phyloP scores from a whole-genome alignment of 2,329 filamentous ascomycete species.

The Sphaerostilbella broomeana region DNA sequence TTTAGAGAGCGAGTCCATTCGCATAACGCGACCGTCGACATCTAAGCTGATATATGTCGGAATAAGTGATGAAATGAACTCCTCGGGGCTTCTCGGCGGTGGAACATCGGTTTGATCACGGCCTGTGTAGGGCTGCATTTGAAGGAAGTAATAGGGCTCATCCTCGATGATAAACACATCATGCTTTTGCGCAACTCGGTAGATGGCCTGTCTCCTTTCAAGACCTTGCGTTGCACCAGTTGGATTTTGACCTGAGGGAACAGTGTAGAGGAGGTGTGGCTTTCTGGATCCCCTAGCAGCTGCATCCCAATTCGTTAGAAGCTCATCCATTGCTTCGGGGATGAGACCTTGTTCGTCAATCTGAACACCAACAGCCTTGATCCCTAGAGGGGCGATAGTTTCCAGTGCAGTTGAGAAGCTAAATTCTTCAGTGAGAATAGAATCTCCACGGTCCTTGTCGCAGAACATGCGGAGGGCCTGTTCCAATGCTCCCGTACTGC shows the following conservation, averaged over 20 bases:
- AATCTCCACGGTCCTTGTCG: conserved; percentile 61
- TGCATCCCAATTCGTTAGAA: conserved; percentile 46
- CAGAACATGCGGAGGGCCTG: conserved; percentile 78
- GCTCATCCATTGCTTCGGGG: conserved; percentile 44
- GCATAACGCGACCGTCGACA: conserved; percentile 78
- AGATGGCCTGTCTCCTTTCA: conserved; percentile 63
- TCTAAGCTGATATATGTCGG: conserved; percentile 77
- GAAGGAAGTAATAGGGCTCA: conserved; percentile 91
- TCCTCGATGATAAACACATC: conserved; percentile 85
- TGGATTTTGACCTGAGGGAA: conserved; percentile 79
- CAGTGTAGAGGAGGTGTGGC: conserved; percentile 53
- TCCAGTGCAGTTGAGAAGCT: conserved; percentile 71
- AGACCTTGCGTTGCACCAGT: conserved; percentile 75
- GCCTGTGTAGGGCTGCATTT: conserved; percentile 70
- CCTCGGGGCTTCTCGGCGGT: conserved; percentile 54
- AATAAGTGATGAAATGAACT: conserved; percentile 57
- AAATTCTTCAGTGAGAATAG: conserved; percentile 81
- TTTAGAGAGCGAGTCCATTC: conserved; percentile 91
- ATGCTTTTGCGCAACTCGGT: conserved; percentile 73
- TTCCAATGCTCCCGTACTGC: conserved; percentile 81
- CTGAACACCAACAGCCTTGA: conserved; percentile 43
- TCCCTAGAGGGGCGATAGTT: conserved; percentile 48
- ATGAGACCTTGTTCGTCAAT: conserved; percentile 50
- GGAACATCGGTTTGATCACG: conserved; percentile 43
- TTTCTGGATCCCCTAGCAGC: conserved; percentile 37